Evolutionary conservation across 2,329 filamentous ascomycete genomes (phyloP), one percentile per base, ranked within the genome.

Genomic region (Botrytis sinoallii): DNA sequence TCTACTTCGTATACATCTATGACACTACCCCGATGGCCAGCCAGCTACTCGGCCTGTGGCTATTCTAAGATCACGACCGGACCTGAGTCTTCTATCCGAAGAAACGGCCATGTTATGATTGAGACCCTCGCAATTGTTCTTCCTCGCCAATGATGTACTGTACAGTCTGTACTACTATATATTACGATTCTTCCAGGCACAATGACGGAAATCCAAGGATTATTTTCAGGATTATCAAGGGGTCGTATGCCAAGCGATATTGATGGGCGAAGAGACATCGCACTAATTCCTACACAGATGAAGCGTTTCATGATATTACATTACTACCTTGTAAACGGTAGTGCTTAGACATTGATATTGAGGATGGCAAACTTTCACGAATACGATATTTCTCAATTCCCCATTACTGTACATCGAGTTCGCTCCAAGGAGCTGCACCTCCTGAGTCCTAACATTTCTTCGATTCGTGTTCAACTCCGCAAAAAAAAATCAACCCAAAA

Each of bases 161-260:
- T 32, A 32, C 32, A 32, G 32, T 32, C 32, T 32, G 32, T 32
- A 46, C 44, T 25, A 52, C 22, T 25, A 60, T 20, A 18, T 38
- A 65, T 72, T 55, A 25, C 65, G 46, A 68, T 55, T 40, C 12
- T 66, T 12, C 35, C 60, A 72, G 70, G 46, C 7, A 66, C 60
- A 57, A 67, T 72, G 70, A 72, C n/a, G 70, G 46, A 66, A 46
- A 55, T 44, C 35, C 60, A 72, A 57, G 46, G 42, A 32, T 55
- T 20, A 16, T 7, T 22, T 42, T 55, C 35, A 52, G 25, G 14
- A 18, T 29, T 7, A 5, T 32, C 25, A n/a, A 35, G 22, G 22
- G 44, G 35, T 71, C 46, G 55, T 22, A 9, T 65, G 35, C 25
- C 40, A 48, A 65, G 42, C n/a, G 60, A 52, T 35, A 9, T 29